These are phyloP conservation scores for Eutrema yunnanense DNA, from an alignment of 345 rosid genomes.

Conservation along the genomic window DNA sequence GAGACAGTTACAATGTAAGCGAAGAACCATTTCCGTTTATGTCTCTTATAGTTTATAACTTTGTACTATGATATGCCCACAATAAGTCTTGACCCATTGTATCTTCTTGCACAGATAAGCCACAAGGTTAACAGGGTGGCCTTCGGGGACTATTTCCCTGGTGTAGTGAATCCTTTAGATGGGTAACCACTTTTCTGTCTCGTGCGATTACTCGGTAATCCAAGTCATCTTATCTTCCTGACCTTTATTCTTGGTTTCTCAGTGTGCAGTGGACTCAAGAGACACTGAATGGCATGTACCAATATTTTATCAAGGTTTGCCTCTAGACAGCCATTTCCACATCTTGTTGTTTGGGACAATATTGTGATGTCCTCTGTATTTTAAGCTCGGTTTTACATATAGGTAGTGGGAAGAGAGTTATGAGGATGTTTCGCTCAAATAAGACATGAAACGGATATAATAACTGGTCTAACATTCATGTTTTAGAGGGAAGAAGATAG, in stretches of 20 bases:
- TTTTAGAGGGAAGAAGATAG: neutral
- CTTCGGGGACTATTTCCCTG: slow-evolving; percentile 74
- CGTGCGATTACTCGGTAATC: neutral
- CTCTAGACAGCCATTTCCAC: neutral
- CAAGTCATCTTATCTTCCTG: neutral
- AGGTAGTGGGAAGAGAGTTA: neutral
- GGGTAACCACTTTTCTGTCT: slow-evolving; percentile 37
- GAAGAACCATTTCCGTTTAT: neutral
- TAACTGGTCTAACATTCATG: neutral
- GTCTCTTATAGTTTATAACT: neutral
- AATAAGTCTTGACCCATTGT: neutral
- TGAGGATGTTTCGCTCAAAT: neutral
- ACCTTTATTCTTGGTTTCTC: neutral
- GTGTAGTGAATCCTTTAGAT: slow-evolving; percentile 74
- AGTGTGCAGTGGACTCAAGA: slow-evolving; percentile 68
- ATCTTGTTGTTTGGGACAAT: neutral
- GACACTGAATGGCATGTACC: slow-evolving; percentile 68
- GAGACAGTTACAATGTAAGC: slow-evolving; percentile 64
- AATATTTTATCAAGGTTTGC: slow-evolving; percentile 72
- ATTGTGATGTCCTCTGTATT: neutral
- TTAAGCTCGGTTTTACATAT: neutral
- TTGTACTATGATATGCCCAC: neutral
- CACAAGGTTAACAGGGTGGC: slow-evolving; percentile 62
- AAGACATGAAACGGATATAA: neutral
- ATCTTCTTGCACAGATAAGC: slow-evolving; percentile 44